Base-by-base conservation (phyloP, 805 yeast genomes). In the Tanozyma kutaoensis region DNA sequence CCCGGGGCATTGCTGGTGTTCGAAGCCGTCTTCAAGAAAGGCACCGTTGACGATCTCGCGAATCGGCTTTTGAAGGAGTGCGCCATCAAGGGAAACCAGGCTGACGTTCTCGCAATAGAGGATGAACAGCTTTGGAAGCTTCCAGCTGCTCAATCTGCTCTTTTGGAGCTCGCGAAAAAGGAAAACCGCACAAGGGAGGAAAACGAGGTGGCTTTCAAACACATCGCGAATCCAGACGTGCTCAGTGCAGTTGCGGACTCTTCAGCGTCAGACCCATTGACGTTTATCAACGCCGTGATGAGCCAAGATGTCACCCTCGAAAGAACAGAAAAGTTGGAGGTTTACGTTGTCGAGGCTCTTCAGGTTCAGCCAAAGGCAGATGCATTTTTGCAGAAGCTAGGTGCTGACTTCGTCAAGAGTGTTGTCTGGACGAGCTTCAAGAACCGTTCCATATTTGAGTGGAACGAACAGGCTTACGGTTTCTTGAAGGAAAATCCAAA, bases 101-200 rank as follows among this genome's bases (percentile, higher is more conserved):
- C 10, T 10, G 20, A 10, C 9, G 10, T 18, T 18, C 20, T 18
- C 9, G 10, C 10, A 8, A 8, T 18, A 18, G 10, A 18, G 8
- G 9, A 18, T 8, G 20, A 4, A 46, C 45, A 3, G 40, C 66
- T 4, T n/a, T n/a, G n/a, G n/a, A n/a, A n/a, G n/a, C n/a, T n/a
- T n/a, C n/a, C n/a, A n/a, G n/a, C n/a, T n/a, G n/a, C n/a, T n/a
- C 31, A 52, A 5, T 29, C 38, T 1, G 50, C 52, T 23, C 32
- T 69, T 10, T 43, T 46, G 14, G 22, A 35, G 3, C 35, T 64
- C 13, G 50, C 61, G 2, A 28, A 35, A 14, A 45, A 43, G 15
- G 30, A 32, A 7, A 33, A 32, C 9, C 34, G 49, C 20, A 37
- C 40, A 17, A 34, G 24, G 1, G 22, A 25, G 2, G 59, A 55